Evolutionary conservation across 345 rosid genomes (phyloP), one percentile per base, ranked within the genome.

Genomic region (Balakata baccata): DNA sequence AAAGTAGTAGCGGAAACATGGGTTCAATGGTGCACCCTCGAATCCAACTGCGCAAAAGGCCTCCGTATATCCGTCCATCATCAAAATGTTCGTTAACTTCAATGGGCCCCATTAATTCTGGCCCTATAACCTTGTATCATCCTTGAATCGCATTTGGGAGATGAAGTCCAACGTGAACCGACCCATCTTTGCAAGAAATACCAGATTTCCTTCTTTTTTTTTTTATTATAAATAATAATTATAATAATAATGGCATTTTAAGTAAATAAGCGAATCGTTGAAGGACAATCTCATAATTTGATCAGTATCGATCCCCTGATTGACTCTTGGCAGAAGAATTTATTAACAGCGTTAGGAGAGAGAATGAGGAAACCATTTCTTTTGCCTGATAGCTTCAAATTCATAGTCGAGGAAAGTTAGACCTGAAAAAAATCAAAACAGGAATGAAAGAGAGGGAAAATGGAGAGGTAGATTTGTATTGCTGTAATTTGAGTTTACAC

Each of bases 401-500:
- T 68, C 22, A 22, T 49, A 45, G 25, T 46, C 34, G 22, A 66
- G 34, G 11, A 66, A 66, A 49, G 39, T 49, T 43, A 71, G 7
- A 43, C 17, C 58, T 50, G 39, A 66, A 64, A 72, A 17, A 14
- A 6, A 14, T 18, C 2, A 18, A n/a, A 46, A 45, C 1, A 5
- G 70, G 9, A 5, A 43, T 43, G 57, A 13, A 45, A 46, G 52
- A 1, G 14, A 64, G 29, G 68, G 69, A 66, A 66, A 66, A 47
- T 68, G 45, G 71, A 68, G 58, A 23, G 56, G 59, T 68, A 16
- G 58, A 68, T 49, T 68, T 68, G 10, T 49, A 8, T 41, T 64
- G 25, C 25, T 64, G 14, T 64, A 50, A 41, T 66, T 49, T 23
- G n/a, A 47, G 41, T 49, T 8, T 66, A 46, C 25, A 45, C 54